Percentiles rank a stretch among this genome's conserved stretches.
Evolutionary conservation across 768 basidiomycete species (phyloP).

Genomic region (Russula griseocarnosa): DNA sequence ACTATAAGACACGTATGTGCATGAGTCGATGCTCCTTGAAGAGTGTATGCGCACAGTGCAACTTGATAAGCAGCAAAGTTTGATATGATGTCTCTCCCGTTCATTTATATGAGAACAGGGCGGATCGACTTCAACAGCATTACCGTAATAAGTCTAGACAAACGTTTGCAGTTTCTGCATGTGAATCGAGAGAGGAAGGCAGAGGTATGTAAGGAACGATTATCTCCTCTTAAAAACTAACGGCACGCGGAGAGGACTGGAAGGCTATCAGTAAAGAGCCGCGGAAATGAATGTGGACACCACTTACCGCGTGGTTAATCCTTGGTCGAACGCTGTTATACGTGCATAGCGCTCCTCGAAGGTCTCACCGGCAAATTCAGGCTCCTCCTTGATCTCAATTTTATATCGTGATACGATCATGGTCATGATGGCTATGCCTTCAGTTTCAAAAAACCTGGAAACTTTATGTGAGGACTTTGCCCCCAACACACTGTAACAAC

Average conservation of each 20-base stretch:
- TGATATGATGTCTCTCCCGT: no score
- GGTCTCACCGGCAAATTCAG: slow-evolving; percentile 43
- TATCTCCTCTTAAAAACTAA: slow-evolving; percentile 27
- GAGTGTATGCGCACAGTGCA: no score
- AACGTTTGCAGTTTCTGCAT: no score
- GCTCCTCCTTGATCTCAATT: slow-evolving; percentile 48
- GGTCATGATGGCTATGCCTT: slow-evolving; percentile 45
- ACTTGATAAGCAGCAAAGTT: no score
- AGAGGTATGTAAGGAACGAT: background rate
- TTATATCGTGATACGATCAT: slow-evolving; percentile 45
- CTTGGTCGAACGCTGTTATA: slow-evolving; percentile 1
- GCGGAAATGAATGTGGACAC: background rate
- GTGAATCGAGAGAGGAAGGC: background rate
- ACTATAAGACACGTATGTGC: no score
- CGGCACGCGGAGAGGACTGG: slow-evolving; percentile 26
- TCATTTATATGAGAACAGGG: no score
- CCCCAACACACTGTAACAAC: background rate
- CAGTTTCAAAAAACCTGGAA: slow-evolving; percentile 48
- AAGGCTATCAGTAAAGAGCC: background rate
- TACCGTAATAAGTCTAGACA: no score
- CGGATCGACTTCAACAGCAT: no score
- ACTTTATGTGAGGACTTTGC: background rate
- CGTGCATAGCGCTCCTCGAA: slow-evolving; percentile 42
- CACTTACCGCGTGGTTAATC: slow-evolving; percentile 15
- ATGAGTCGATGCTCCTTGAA: no score